Evolutionary conservation across 192 early-diverging fungal genomes (phyloP), one percentile per base, ranked within the genome.

Genomic region (Thamnidium elegans): DNA sequence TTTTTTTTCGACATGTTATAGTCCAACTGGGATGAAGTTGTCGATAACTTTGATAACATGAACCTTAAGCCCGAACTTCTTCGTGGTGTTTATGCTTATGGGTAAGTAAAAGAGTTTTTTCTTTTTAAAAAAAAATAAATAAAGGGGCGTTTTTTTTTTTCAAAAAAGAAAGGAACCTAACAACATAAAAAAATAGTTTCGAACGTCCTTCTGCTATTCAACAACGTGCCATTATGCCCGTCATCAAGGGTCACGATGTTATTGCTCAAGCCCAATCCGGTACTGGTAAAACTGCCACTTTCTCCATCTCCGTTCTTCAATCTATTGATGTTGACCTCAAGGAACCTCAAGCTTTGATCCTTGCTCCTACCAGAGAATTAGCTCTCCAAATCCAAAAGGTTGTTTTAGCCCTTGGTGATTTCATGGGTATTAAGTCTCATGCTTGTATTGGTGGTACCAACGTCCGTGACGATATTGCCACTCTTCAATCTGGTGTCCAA

Each of bases 251-350:
- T 51, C 90, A 86, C 78, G 97, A 99, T 83, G 96, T 99, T 61
- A 99, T 99, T 84, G 97, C 97, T 56, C 97, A 99, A 86, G 97
- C 97, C 34, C 96, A 99, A 85, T 97, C 96, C 59, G 97, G 97
- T 86, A 98, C 96, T 71, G 97, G 96, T 77, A 99, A 99, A 84
- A 98, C 95, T 63, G 96, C 96, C 69, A 99, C 97, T 64, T 99
- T 98, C 90, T 98, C 95, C 68, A 97, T 99, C 77, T 95, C 95
- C 53, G 94, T 96, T 71, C 90, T 99, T 62, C 96, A 99, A 76
- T 89, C 88, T 66, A 82, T 99, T 59, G 92, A 97, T 78, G 77
- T 84, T 53, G 70, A 74, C 50, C 71, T 89, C 62, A 83, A 83
- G 60, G 81, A 94, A 79, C 89, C 85, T 72, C 97, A 99, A 79